Percentiles rank a stretch among this genome's conserved stretches.
phyloP scores from a whole-genome alignment of 2,329 filamentous ascomycete species.

The Colletotrichum chlorophyti region DNA sequence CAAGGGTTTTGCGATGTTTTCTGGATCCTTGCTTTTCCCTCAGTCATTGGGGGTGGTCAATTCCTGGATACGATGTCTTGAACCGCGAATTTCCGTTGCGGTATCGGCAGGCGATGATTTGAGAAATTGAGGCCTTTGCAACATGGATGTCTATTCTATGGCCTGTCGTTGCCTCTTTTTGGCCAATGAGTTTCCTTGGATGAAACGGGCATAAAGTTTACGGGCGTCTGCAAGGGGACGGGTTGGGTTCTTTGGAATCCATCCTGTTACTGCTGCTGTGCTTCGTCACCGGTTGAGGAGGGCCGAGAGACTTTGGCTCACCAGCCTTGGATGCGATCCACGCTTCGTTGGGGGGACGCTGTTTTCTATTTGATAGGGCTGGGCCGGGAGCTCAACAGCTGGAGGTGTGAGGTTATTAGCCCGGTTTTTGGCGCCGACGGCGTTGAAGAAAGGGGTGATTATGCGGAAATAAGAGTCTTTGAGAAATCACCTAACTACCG shows the following conservation, averaged over 20 bases:
- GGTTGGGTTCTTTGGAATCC: not conserved
- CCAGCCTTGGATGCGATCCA: slow-evolving; percentile 7
- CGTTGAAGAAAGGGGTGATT: slow-evolving; percentile 5
- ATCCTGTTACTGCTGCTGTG: too few species aligned
- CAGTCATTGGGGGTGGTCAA: too few species aligned
- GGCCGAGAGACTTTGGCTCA: slow-evolving; percentile 11
- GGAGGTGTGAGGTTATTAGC: too few species aligned
- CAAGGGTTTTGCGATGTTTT: slow-evolving; percentile 7
- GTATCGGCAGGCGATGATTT: too few species aligned
- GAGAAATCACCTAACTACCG: not conserved
- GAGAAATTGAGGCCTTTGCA: too few species aligned
- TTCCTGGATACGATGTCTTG: slow-evolving; percentile 4
- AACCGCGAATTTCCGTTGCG: slow-evolving; percentile 13
- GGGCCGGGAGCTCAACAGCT: slow-evolving; percentile 22
- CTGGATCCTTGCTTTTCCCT: not conserved
- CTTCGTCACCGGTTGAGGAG: slow-evolving; percentile 4
- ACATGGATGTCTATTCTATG: too few species aligned
- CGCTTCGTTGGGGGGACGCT: slow-evolving; percentile 19
- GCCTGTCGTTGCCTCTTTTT: too few species aligned
- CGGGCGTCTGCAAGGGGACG: slow-evolving; percentile 1
- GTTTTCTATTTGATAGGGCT: slow-evolving; percentile 6
- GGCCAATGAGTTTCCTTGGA: not conserved
- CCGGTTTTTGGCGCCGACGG: not conserved
- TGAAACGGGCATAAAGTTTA: slow-evolving; percentile 1
- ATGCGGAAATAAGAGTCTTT: not conserved